phyloP scores from a whole-genome alignment of 176 grass and related monocot genomes.

The Lolium multiflorum region DNA sequence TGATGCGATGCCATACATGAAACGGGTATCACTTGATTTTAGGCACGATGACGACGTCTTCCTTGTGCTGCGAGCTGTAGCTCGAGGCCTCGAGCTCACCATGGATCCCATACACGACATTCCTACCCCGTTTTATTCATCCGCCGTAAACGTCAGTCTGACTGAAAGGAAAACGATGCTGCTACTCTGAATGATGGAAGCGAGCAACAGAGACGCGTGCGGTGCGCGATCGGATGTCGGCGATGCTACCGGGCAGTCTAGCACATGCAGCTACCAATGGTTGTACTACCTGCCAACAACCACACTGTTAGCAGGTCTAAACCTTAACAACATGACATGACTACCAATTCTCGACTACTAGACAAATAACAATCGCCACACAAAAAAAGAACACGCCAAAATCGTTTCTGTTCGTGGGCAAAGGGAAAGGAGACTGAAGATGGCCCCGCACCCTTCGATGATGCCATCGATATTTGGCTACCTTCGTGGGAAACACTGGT shows the following conservation, averaged over 20 bases:
- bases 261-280: slow-evolving; percentile 2
- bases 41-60: neutral
- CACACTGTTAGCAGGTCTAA: neutral
- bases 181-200: neutral
- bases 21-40: too few species aligned
- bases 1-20: too few species aligned
- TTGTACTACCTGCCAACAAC: slow-evolving; percentile 18
- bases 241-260: neutral
- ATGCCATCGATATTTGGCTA: neutral
- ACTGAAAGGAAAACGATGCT: neutral
- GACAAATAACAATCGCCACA: neutral
- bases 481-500: neutral
- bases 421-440: neutral
- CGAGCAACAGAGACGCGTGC: neutral
- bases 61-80: neutral
- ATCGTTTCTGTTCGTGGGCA: neutral
- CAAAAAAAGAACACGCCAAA: neutral
- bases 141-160: neutral
- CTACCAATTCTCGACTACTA: neutral
- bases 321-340: neutral
- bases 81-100: neutral
- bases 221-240: neutral
- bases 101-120: too few species aligned
- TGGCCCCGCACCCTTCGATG: neutral
- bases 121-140: neutral